A percentile compares a stretch with the other conserved stretches of the same genome.
Conservation (phyloP, 78 protist genomes). For the slime mould (Dictyostelium discoideum) region dicty_2.7 NC_007089.4:267501-268000, state of each 20-base stretch:
- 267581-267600: neutral
- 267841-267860: neutral
- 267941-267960: neutral
- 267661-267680: no score
- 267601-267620: neutral
- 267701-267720: conserved; percentile 16
- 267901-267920: conserved; percentile 6
- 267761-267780: neutral
- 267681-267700: neutral
- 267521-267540: conserved; percentile 8
- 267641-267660: no score
- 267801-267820: no score
- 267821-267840: neutral
- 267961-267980: conserved; percentile 1
- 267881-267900: neutral
- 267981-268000: conserved; percentile 22
- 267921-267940: neutral
- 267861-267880: neutral
- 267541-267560: conserved; percentile 25
- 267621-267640: neutral
- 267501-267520: conserved; percentile 14
- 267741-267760: conserved; percentile 7
- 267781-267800: neutral
- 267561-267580: neutral
- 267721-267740: conserved; percentile 13